Percentiles rank a stretch among this genome's conserved stretches.
phyloP scores from a whole-genome alignment of 768 basidiomycete genomes.

The Panellus pusillus region DNA sequence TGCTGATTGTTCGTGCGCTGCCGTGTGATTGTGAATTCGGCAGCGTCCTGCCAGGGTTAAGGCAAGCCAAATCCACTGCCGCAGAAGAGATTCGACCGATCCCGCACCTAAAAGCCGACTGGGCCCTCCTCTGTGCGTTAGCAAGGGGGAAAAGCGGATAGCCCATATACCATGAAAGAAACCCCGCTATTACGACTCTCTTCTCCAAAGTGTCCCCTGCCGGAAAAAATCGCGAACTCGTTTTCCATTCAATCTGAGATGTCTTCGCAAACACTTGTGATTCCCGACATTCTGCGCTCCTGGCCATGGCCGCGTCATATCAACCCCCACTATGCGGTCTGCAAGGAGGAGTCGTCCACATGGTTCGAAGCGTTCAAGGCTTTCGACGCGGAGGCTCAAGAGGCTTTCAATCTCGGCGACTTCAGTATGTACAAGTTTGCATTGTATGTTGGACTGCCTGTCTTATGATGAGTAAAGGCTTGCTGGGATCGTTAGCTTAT shows the following conservation, averaged over 20 bases:
- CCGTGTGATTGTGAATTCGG: too few relatives aligned
- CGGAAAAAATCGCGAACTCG: too few relatives aligned
- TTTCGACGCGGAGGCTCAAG: conserved; percentile 35
- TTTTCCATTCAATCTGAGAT: not conserved
- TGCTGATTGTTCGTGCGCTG: too few relatives aligned
- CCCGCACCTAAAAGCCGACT: too few relatives aligned
- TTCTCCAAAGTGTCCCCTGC: too few relatives aligned
- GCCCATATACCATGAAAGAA: too few relatives aligned
- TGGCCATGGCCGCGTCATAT: conserved; percentile 47
- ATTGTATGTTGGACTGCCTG: not conserved
- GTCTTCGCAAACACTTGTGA: not conserved
- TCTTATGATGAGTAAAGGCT: conserved; percentile 24
- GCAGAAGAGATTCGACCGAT: too few relatives aligned
- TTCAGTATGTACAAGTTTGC: conserved; percentile 35
- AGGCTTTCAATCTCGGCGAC: conserved; percentile 42
- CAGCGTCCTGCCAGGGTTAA: too few relatives aligned
- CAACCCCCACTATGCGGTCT: conserved; percentile 37
- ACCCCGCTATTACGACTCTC: too few relatives aligned
- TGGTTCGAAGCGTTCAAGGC: conserved; percentile 40
- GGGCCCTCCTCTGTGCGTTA: too few relatives aligned
- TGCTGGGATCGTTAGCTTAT: conserved; percentile 40
- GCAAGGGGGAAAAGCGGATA: too few relatives aligned
- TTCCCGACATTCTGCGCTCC: conserved; percentile 39
- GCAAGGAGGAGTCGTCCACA: conserved; percentile 34
- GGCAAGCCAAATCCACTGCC: too few relatives aligned